phyloP scores from a whole-genome alignment of 176 grass and related monocot genomes.

The Triticum urartu region DNA sequence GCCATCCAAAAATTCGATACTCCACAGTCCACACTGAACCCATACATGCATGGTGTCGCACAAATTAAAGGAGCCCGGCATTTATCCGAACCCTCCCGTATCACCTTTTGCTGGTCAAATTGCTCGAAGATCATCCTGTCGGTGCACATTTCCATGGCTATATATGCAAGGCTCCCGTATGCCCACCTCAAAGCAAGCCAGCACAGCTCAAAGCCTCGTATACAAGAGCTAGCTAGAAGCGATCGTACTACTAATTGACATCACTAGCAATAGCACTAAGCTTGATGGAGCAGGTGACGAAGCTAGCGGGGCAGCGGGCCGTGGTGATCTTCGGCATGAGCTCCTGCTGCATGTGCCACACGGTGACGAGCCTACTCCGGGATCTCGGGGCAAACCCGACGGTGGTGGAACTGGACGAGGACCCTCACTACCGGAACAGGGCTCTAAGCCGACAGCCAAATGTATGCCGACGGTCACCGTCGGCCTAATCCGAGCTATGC shows the following conservation, averaged over 20 bases:
- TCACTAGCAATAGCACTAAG: neutral
- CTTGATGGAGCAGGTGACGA: conserved; percentile 57
- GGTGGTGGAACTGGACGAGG: conserved; percentile 50
- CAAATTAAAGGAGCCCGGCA: conserved; percentile 3
- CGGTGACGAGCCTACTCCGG: conserved; percentile 46
- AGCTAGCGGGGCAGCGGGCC: conserved; percentile 58
- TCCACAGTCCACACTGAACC: conserved; percentile 25
- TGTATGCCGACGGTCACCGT: no score
- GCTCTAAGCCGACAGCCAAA: no score
- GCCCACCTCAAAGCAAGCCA: neutral
- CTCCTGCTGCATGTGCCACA: conserved; percentile 91
- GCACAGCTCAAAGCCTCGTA: neutral
- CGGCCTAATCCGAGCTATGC: no score
- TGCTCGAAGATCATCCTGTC: neutral
- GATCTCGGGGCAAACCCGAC: conserved; percentile 52
- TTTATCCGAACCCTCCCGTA: conserved; percentile 3
- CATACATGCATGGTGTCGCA: conserved; percentile 21
- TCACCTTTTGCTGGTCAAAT: neutral
- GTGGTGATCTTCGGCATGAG: conserved; percentile 80
- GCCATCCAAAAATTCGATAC: conserved; percentile 45
- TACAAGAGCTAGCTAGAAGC: neutral
- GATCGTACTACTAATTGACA: neutral
- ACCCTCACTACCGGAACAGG: no score
- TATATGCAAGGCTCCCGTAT: neutral
- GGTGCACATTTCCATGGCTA: neutral